These are phyloP conservation scores for Rhododendron simsii DNA, from an alignment of 148 eudicot species.

Conservation along the genomic window DNA sequence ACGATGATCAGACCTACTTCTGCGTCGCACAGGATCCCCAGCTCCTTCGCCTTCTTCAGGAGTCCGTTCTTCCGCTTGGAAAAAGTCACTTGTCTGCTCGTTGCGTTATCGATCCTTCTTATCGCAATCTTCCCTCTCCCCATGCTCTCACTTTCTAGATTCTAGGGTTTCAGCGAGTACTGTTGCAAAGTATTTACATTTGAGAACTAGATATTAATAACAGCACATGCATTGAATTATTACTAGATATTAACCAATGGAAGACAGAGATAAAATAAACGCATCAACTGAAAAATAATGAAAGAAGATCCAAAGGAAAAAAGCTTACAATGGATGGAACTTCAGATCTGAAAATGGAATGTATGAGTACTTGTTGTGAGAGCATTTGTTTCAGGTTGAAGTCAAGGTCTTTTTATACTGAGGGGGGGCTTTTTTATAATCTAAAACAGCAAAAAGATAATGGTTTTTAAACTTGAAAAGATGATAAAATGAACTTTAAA, in stretches of 20 bases:
- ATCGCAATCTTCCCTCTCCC: conserved; percentile 71
- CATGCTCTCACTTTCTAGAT: conserved; percentile 27
- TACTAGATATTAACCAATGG: not conserved
- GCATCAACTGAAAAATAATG: not conserved
- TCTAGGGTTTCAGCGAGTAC: conserved; percentile 21
- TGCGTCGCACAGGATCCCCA: conserved; percentile 53
- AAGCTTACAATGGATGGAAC: not conserved
- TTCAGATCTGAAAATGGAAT: conserved; percentile 1
- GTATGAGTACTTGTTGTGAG: not conserved
- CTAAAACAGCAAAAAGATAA: conserved; percentile 1
- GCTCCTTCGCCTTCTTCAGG: conserved; percentile 53
- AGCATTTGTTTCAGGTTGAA: not conserved
- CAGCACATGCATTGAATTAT: not conserved
- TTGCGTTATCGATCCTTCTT: conserved; percentile 44
- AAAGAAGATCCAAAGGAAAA: conserved; percentile 3
- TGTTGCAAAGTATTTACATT: not conserved
- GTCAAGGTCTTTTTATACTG: conserved; percentile 14
- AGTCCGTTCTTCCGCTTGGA: conserved; percentile 51
- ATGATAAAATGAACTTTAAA: conserved; percentile 3
- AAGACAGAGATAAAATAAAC: not conserved
- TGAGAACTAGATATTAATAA: not conserved
- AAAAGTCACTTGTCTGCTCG: conserved; percentile 53
- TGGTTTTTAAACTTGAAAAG: not conserved
- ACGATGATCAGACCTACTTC: conserved; percentile 47
- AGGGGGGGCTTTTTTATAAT: not conserved